Evolutionary conservation across 2,329 filamentous ascomycete genomes (phyloP).

Genomic region (Phaeophleospora eucalypticola): DNA sequence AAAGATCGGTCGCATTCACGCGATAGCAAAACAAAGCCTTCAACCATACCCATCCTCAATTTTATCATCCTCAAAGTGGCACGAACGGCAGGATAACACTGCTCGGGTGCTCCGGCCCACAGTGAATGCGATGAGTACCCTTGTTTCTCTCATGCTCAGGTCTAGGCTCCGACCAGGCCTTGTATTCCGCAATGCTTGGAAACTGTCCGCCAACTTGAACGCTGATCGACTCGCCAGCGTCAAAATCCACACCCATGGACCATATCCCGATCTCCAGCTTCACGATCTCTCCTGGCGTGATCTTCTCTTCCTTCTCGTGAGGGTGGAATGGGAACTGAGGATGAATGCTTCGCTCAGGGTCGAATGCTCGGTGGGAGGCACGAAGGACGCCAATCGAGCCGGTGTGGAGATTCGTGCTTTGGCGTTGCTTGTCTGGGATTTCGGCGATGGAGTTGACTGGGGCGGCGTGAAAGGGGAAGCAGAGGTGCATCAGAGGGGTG

Average conservation of each 20-base stretch:
- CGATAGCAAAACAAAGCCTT: too few species aligned
- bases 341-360: slow-evolving; percentile 8
- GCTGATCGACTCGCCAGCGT: slow-evolving; percentile 36
- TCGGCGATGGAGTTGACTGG: slow-evolving; percentile 39
- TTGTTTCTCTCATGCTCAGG: slow-evolving; percentile 42
- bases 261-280: slow-evolving; percentile 48
- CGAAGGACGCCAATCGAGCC: slow-evolving; percentile 16
- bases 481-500: slow-evolving; percentile 15
- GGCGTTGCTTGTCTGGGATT: slow-evolving; percentile 32
- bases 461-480: slow-evolving; percentile 13
- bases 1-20: too few species aligned
- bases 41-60: too few species aligned
- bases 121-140: slow-evolving; percentile 38
- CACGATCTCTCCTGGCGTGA: slow-evolving; percentile 40
- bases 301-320: slow-evolving; percentile 34
- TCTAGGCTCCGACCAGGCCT: slow-evolving; percentile 36
- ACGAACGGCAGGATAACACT: too few species aligned
- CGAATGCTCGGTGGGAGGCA: slow-evolving; percentile 16
- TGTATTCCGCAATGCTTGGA: slow-evolving; percentile 39
- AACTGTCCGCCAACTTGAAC: slow-evolving; percentile 11
- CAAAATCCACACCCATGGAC: slow-evolving; percentile 46
- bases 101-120: slow-evolving; percentile 36
- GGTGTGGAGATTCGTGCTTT: slow-evolving; percentile 13
- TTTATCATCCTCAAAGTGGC: too few species aligned
- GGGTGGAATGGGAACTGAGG: slow-evolving; percentile 18